These are phyloP conservation scores for Syzygium jambos DNA, from an alignment of 345 rosid species.

Conservation along the genomic window DNA sequence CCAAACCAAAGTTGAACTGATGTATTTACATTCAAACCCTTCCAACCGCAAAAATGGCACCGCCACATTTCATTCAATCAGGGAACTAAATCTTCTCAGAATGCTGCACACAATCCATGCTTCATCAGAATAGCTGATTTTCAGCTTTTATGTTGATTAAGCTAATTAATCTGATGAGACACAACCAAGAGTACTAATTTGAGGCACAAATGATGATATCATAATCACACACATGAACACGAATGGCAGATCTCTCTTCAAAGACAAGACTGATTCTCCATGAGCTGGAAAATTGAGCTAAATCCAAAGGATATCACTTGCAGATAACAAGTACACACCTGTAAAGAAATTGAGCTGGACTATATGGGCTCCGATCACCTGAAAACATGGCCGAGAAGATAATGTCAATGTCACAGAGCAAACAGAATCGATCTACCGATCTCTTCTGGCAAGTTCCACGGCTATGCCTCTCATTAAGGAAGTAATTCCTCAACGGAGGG, in stretches of 20 bases:
- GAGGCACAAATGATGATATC: neutral
- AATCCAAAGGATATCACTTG: neutral
- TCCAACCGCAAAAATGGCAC: neutral
- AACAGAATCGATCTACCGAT: conserved; percentile 37
- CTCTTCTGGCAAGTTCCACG: conserved; percentile 45
- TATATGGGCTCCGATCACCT: conserved; percentile 64
- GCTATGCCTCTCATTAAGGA: conserved; percentile 63
- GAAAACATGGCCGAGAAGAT: conserved; percentile 72
- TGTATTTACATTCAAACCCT: neutral
- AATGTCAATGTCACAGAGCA: conserved; percentile 65
- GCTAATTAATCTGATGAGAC: neutral
- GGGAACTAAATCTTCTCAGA: neutral
- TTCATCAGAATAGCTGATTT: neutral
- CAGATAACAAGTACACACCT: conserved; percentile 33
- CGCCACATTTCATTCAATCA: neutral
- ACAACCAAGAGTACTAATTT: neutral
- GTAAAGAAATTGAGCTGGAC: conserved; percentile 85
- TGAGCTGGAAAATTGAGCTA: neutral
- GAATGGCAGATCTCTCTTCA: neutral
- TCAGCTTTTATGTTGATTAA: neutral
- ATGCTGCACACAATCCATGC: neutral
- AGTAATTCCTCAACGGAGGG: conserved; percentile 74
- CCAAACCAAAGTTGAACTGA: neutral
- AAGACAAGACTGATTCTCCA: neutral
- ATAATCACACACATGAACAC: neutral